Conservation (phyloP, 2,329 filamentous ascomycete species). For the Akanthomyces uredinophilus region DNA sequence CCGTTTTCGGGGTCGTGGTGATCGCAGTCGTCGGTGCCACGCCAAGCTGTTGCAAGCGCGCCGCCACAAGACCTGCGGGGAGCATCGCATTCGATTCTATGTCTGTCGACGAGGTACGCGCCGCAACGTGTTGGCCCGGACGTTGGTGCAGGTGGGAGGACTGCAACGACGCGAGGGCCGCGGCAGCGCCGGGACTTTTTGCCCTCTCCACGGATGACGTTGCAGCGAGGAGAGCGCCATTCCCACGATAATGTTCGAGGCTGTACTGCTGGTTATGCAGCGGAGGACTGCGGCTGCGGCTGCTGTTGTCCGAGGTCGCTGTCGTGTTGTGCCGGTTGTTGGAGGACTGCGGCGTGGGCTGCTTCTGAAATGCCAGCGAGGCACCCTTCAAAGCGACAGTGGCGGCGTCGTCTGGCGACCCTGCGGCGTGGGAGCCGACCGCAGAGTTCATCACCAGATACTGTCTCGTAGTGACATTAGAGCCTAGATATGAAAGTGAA, state of each 20-base stretch:
- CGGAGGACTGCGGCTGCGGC: constrained; percentile 17
- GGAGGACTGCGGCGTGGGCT: constrained; percentile 7
- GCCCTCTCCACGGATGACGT: constrained; percentile 27
- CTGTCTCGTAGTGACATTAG: constrained; percentile 18
- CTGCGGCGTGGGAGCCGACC: constrained; percentile 24
- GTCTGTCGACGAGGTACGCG: constrained; percentile 30
- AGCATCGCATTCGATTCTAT: constrained; percentile 16
- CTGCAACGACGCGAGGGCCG: constrained; percentile 16
- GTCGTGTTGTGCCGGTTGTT: neutral
- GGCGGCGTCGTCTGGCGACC: constrained; percentile 32
- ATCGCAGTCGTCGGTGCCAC: constrained; percentile 11
- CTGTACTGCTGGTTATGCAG: constrained; percentile 18
- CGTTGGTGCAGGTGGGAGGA: constrained; percentile 21
- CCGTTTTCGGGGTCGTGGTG: neutral
- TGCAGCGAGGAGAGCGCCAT: constrained; percentile 42
- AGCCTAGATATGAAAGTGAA: neutral
- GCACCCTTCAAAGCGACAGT: constrained; percentile 50
- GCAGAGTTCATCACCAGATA: constrained; percentile 31
- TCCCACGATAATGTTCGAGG: constrained; percentile 21
- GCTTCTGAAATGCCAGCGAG: constrained; percentile 48
- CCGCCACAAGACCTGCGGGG: constrained; percentile 18
- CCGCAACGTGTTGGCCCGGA: constrained; percentile 29
- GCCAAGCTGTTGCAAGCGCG: constrained; percentile 23
- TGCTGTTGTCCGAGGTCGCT: neutral
- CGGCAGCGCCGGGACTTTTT: constrained; percentile 11